These are phyloP conservation scores for Diaporthe velutina DNA, from an alignment of 2,329 filamentous ascomycete species.

Conservation along the genomic window DNA sequence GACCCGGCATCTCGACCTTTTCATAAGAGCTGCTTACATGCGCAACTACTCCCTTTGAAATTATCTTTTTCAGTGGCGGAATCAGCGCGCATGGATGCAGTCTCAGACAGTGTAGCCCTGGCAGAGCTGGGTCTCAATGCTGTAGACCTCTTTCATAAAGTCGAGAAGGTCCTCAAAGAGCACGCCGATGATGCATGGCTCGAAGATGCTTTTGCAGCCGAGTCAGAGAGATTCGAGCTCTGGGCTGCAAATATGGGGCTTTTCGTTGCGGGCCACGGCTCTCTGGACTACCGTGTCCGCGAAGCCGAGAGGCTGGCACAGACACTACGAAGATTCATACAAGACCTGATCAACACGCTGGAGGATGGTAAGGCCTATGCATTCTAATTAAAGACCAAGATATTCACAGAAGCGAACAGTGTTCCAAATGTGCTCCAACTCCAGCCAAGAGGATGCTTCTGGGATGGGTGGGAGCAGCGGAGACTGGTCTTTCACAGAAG, in stretches of 20 bases:
- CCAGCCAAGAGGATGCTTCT: background rate
- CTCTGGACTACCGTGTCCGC: conserved; percentile 27
- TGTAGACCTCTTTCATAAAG: background rate
- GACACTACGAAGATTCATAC: conserved; percentile 17
- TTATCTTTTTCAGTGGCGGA: background rate
- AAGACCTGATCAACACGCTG: conserved; percentile 15
- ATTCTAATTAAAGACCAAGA: too few species aligned
- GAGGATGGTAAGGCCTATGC: background rate
- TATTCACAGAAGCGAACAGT: background rate
- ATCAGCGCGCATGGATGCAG: background rate
- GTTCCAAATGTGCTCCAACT: background rate
- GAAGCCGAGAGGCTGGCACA: conserved; percentile 15
- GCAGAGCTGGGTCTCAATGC: background rate
- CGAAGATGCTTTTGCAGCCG: background rate
- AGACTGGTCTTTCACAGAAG: background rate
- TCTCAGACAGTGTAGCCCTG: background rate
- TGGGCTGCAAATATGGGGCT: conserved; percentile 35
- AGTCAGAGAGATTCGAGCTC: conserved; percentile 28
- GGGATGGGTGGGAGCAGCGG: background rate
- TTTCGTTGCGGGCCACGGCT: conserved; percentile 29
- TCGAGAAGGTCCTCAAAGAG: background rate
- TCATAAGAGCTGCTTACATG: background rate
- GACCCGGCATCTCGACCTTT: background rate
- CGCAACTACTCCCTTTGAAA: too few species aligned
- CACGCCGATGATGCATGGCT: background rate